Evolutionary conservation across 2,329 filamentous ascomycete genomes (phyloP).

Genomic region (Paraphoma chrysanthemicola): DNA sequence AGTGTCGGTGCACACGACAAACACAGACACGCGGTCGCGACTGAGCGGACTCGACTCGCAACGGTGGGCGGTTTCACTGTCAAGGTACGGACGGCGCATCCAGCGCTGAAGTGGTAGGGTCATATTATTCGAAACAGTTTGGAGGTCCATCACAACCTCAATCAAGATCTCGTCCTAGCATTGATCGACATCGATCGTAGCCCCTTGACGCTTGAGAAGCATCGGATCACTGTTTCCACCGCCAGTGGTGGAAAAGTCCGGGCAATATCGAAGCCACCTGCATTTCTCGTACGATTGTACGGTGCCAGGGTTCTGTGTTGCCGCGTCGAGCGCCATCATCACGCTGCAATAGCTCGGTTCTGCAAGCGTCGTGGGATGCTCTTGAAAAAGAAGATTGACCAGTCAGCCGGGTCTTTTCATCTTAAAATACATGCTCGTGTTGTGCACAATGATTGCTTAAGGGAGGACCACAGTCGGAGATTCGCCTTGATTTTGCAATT

Average conservation of each 20-base stretch:
- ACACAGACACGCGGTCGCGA: neutral
- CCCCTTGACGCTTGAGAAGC: slow-evolving; percentile 21
- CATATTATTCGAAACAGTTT: slow-evolving; percentile 20
- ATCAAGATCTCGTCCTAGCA: slow-evolving; percentile 26
- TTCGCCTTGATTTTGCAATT: neutral
- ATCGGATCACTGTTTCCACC: slow-evolving; percentile 19
- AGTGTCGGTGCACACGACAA: neutral
- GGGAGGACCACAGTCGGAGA: neutral
- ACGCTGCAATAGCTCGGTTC: slow-evolving; percentile 14
- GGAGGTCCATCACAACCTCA: slow-evolving; percentile 17
- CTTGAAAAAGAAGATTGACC: slow-evolving; percentile 9
- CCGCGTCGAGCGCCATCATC: slow-evolving; percentile 35
- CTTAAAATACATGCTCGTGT: neutral
- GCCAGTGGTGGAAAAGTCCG: slow-evolving; percentile 38
- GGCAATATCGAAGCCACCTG: slow-evolving; percentile 33
- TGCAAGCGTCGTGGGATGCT: slow-evolving; percentile 11
- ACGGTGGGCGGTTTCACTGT: slow-evolving; percentile 11
- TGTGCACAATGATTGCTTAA: neutral
- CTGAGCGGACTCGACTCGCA: slow-evolving; percentile 4
- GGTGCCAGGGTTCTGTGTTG: slow-evolving; percentile 20
- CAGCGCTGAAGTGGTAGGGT: slow-evolving; percentile 26
- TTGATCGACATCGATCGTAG: slow-evolving; percentile 33
- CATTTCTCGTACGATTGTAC: slow-evolving; percentile 36
- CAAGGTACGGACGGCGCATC: slow-evolving; percentile 23
- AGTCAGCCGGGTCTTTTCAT: neutral